Evolutionary conservation across 805 yeast species (phyloP).

Genomic region (Candida nemodendra): DNA sequence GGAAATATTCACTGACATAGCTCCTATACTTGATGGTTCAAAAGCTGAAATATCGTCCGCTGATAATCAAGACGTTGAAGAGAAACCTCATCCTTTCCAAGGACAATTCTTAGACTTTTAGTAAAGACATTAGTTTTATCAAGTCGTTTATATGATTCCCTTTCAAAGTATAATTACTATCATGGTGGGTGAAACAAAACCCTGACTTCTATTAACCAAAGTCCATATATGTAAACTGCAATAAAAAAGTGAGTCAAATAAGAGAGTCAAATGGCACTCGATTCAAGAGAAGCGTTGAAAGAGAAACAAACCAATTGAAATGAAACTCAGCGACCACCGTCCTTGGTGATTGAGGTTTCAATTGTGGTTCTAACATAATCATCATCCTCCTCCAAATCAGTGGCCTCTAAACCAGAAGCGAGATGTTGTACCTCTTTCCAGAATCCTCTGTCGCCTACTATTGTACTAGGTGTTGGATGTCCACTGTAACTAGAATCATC

Average conservation of each 20-base stretch:
- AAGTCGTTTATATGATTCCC: too few species aligned
- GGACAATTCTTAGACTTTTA: slow-evolving; percentile 5
- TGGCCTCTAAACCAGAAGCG: slow-evolving; percentile 28
- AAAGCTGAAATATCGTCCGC: not conserved
- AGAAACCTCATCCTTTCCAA: not conserved
- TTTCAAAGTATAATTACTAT: too few species aligned
- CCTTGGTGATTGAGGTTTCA: slow-evolving; percentile 16
- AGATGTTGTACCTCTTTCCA: slow-evolving; percentile 33
- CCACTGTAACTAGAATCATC: slow-evolving; percentile 12
- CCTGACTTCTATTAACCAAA: too few species aligned
- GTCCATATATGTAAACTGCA: too few species aligned
- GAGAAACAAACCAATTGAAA: too few species aligned
- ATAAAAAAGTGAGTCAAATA: too few species aligned
- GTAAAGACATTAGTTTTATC: too few species aligned
- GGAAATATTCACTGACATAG: not conserved
- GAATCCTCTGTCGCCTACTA: slow-evolving; percentile 22
- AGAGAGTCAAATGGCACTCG: too few species aligned
- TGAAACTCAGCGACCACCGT: too few species aligned
- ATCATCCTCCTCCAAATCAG: slow-evolving; percentile 19
- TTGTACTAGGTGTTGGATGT: slow-evolving; percentile 16
- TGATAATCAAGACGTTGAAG: slow-evolving; percentile 1
- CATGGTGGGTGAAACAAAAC: too few species aligned
- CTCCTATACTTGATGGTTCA: not conserved
- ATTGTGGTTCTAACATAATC: slow-evolving; percentile 17
- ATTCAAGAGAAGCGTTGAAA: not conserved